These are phyloP conservation scores for Amanita polypyramis DNA, from an alignment of 768 basidiomycete genomes.

Conservation along the genomic window DNA sequence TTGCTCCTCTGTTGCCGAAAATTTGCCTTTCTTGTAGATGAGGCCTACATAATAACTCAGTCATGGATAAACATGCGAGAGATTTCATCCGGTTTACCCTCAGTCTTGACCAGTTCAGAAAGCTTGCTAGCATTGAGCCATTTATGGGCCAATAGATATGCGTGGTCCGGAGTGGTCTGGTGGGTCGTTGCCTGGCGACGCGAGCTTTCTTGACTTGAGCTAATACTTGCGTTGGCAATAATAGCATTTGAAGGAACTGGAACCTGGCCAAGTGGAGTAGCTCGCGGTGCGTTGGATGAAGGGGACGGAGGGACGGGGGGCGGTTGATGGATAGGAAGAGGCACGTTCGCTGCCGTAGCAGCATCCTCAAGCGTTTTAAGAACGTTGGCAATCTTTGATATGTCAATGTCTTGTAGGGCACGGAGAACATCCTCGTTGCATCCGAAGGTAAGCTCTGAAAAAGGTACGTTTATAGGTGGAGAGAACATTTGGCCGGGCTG, in stretches of 20 bases:
- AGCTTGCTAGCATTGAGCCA: constrained; percentile 69
- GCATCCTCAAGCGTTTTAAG: constrained; percentile 57
- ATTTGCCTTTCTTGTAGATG: constrained; percentile 84
- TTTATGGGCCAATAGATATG: constrained; percentile 62
- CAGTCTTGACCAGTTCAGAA: constrained; percentile 52
- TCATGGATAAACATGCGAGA: background rate
- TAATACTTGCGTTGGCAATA: constrained; percentile 32
- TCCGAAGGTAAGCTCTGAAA: constrained; percentile 30
- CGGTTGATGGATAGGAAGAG: constrained; percentile 15
- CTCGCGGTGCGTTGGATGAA: constrained; percentile 15
- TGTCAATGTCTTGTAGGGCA: constrained; percentile 62
- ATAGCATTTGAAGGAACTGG: constrained; percentile 33
- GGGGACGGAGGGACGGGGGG: constrained; percentile 13
- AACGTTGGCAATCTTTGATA: constrained; percentile 58
- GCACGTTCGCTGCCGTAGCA: constrained; percentile 30
- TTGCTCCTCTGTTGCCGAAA: constrained; percentile 68
- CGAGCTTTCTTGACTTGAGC: constrained; percentile 2
- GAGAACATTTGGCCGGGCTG: constrained; percentile 13
- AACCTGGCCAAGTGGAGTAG: constrained; percentile 28
- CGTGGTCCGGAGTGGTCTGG: constrained; percentile 43
- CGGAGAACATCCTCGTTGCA: constrained; percentile 70
- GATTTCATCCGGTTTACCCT: constrained; percentile 34
- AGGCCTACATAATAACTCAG: constrained; percentile 37
- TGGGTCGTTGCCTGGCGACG: constrained; percentile 22
- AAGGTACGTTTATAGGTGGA: constrained; percentile 13